phyloP scores from a whole-genome alignment of 345 rosid species.

The Hibiscus syriacus region DNA sequence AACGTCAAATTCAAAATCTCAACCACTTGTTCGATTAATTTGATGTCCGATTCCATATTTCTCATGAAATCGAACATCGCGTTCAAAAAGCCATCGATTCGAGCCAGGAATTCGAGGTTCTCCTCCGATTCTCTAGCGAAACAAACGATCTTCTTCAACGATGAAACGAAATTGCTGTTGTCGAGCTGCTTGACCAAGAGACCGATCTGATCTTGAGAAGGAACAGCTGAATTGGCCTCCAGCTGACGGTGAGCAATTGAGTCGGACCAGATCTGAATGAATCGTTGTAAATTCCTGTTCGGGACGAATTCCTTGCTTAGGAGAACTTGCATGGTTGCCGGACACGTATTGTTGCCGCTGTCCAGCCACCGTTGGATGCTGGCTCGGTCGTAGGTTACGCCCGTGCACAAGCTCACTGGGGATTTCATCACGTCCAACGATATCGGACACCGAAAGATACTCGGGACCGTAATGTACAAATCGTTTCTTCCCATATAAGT shows the following conservation, averaged over 20 bases:
- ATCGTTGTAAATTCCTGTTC: neutral
- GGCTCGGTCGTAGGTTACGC: neutral
- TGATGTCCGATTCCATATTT: neutral
- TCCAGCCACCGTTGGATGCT: neutral
- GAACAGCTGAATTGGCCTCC: neutral
- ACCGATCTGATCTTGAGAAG: neutral
- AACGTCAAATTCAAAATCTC: neutral
- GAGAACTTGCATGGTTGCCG: neutral
- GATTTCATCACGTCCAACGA: neutral
- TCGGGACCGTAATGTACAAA: neutral
- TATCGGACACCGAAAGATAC: neutral
- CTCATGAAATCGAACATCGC: neutral
- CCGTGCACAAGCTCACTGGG: neutral
- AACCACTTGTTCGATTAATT: neutral
- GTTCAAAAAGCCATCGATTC: neutral
- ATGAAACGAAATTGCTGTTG: neutral
- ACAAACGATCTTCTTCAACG: neutral
- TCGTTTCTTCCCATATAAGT: neutral
- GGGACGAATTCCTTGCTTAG: neutral
- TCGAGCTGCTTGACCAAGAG: neutral
- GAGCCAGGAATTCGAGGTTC: neutral
- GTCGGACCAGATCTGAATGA: neutral
- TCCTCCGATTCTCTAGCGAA: slow-evolving; percentile 1
- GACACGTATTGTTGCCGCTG: neutral
- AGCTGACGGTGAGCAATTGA: neutral